Conservation (phyloP, 768 basidiomycete species). For the Lactarius pseudohatsudake region DNA sequence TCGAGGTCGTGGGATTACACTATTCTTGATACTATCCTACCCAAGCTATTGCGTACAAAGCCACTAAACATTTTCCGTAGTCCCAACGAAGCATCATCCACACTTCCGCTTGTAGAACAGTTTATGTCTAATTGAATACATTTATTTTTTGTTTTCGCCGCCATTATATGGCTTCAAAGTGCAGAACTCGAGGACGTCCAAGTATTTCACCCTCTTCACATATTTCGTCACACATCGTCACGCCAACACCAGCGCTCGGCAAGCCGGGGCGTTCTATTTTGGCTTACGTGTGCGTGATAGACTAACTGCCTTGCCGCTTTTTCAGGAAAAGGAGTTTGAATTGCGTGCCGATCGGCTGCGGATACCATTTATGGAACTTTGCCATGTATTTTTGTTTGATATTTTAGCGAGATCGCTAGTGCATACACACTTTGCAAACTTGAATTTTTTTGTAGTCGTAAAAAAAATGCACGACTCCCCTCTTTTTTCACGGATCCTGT, state of each 20-base stretch:
- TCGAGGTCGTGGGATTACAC: conserved; percentile 1
- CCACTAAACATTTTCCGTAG: background rate
- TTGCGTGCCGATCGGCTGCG: too few relatives aligned
- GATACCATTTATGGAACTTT: too few relatives aligned
- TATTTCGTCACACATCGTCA: background rate
- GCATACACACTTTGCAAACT: background rate
- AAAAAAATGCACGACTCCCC: background rate
- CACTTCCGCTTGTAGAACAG: background rate
- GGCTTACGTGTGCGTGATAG: too few relatives aligned
- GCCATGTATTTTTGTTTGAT: too few relatives aligned
- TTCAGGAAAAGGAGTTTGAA: too few relatives aligned
- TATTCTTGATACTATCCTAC: background rate
- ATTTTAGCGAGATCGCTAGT: background rate
- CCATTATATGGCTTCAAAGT: background rate
- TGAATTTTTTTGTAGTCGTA: background rate
- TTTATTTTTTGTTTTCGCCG: background rate
- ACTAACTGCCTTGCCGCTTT: too few relatives aligned
- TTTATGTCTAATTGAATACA: background rate
- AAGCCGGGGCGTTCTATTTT: too few relatives aligned
- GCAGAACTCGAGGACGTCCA: background rate
- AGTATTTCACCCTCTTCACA: background rate
- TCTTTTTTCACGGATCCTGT: background rate
- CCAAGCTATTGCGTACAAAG: background rate
- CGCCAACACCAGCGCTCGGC: background rate
- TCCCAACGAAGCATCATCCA: background rate